A percentile compares a stretch with the other conserved stretches of the same genome.
These are phyloP conservation scores for Rhododendron simsii DNA, from an alignment of 148 eudicot species.

Conservation along the genomic window DNA sequence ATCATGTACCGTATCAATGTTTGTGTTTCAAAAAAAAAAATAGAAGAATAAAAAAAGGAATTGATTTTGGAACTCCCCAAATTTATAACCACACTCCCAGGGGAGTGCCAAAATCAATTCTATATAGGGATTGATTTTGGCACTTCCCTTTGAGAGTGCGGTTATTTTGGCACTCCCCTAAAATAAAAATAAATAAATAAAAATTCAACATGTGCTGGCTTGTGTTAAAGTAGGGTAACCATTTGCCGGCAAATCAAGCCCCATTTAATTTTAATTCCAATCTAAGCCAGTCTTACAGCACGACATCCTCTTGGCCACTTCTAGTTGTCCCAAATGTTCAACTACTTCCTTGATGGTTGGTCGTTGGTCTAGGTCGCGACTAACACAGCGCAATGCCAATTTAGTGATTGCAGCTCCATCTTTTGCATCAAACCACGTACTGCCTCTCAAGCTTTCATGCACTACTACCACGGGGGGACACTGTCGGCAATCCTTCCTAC, in stretches of 20 bases:
- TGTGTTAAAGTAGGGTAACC: neutral
- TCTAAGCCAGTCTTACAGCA: neutral
- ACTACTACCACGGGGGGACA: too few species aligned
- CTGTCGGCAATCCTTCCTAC: neutral
- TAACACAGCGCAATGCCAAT: neutral
- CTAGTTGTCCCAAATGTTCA: neutral
- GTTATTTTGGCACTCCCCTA: too few species aligned
- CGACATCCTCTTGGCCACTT: neutral
- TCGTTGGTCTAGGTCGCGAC: neutral
- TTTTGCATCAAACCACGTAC: neutral
- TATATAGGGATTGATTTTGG: too few species aligned
- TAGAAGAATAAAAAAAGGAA: too few species aligned
- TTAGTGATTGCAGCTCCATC: neutral
- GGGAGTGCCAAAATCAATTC: too few species aligned
- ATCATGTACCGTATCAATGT: too few species aligned
- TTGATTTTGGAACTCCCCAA: too few species aligned
- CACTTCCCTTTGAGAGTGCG: too few species aligned
- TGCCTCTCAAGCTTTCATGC: neutral
- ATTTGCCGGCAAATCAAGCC: neutral
- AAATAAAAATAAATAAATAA: too few species aligned
- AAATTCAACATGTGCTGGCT: too few species aligned
- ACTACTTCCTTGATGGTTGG: neutral
- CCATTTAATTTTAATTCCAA: neutral
- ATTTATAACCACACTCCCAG: too few species aligned
- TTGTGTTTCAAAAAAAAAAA: too few species aligned